These are phyloP conservation scores for Tolypocladium cylindrosporum DNA, from an alignment of 2,329 filamentous ascomycete genomes.

Conservation along the genomic window DNA sequence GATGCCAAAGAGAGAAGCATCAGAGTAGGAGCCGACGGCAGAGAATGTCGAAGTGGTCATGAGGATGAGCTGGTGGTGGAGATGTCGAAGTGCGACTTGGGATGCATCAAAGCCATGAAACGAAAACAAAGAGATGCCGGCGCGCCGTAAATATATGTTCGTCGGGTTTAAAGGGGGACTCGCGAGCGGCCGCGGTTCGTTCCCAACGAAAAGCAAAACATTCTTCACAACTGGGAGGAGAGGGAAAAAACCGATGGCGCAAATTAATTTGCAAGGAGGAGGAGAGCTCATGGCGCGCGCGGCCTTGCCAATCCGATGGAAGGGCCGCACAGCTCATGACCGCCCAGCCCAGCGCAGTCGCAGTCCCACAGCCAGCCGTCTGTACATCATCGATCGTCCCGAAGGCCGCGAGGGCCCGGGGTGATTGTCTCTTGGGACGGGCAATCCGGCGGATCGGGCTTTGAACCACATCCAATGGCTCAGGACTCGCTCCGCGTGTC, in stretches of 20 bases:
- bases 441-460: neutral
- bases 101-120: neutral
- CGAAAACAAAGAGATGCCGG: neutral
- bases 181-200: neutral
- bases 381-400: conserved; percentile 5
- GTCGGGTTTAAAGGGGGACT: neutral
- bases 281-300: neutral
- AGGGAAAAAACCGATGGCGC: neutral
- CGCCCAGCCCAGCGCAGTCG: neutral
- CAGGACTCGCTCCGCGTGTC: neutral
- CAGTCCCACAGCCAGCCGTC: conserved; percentile 3
- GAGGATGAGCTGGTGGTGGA: neutral
- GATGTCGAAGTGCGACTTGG: neutral
- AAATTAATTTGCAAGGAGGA: neutral
- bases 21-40: neutral
- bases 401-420: neutral
- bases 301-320: neutral
- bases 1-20: neutral
- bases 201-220: neutral
- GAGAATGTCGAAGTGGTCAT: neutral
- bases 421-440: neutral
- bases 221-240: neutral
- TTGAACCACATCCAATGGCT: conserved; percentile 1
- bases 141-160: neutral
- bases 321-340: neutral